Evolutionary conservation across 148 eudicot species (phyloP), one percentile per base, ranked within the genome.

Genomic region (Nyssa sinensis): DNA sequence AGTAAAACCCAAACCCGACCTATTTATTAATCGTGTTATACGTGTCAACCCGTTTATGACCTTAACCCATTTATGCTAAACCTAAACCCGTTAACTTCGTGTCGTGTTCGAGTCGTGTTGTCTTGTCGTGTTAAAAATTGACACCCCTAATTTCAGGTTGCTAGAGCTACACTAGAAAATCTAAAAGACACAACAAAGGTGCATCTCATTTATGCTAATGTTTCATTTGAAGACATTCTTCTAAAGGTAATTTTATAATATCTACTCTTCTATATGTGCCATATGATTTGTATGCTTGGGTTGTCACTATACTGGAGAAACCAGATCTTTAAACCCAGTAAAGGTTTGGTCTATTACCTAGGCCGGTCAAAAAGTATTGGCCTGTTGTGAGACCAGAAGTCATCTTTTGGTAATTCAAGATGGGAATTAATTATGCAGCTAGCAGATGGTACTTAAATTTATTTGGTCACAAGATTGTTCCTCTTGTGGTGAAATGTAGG

Each of bases 121-220:
- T n/a, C n/a, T n/a, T n/a, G n/a, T n/a, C n/a, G n/a, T n/a, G n/a
- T n/a, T n/a, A n/a, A n/a, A n/a, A n/a, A n/a, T n/a, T n/a, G n/a
- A n/a, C n/a, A n/a, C n/a, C n/a, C n/a, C n/a, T n/a, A n/a, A 73
- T 32, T 55, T 51, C 62, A 93, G 96, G 94, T 93, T 62, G 80
- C 96, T 25, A 88, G 98, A 80, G 98, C 96, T 71, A 88, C 91
- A 76, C 83, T 91, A 72, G 98, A 93, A 79, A 90, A 91, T 74
- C 89, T 90, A 8, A 86, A 70, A 7, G 98, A 93, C 84, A 84
- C 75, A 31, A 93, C 98, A 30, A 88, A 82, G 81, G 91, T 93
- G 62, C 92, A 88, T 73, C 86, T 93, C 34, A 88, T 93, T 51
- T 93, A 93, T 71, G 94, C 94, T 64, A 93, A 93, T 79, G 92